phyloP scores from a whole-genome alignment of 1,139 yeast species.

The Protomyces inouyei region DNA sequence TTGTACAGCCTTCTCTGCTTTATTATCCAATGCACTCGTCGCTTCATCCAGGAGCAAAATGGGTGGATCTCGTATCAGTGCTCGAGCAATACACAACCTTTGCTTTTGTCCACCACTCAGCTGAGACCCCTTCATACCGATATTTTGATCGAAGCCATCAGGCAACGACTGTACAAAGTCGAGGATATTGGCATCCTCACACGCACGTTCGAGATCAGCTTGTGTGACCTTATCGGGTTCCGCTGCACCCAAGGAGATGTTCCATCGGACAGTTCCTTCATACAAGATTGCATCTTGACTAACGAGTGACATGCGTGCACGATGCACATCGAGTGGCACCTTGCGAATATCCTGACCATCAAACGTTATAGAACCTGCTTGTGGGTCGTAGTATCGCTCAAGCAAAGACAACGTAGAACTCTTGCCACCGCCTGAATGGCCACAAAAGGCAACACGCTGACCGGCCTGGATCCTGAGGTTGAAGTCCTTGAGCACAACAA shows the following conservation, averaged over 20 bases:
- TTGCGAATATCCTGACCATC: constrained; percentile 65
- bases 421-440: constrained; percentile 96
- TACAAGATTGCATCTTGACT: constrained; percentile 88
- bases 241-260: constrained; percentile 68
- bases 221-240: constrained; percentile 47
- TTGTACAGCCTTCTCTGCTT: constrained; percentile 76
- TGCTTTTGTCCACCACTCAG: constrained; percentile 86
- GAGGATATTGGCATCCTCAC: constrained; percentile 57
- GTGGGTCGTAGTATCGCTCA: constrained; percentile 75
- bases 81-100: constrained; percentile 75
- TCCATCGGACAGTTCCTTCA: constrained; percentile 81
- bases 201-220: constrained; percentile 64
- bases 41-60: constrained; percentile 66
- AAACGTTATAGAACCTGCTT: constrained; percentile 57
- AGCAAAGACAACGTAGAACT: constrained; percentile 71
- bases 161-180: constrained; percentile 57
- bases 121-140: constrained; percentile 83
- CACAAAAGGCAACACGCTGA: constrained; percentile 85
- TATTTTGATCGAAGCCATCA: constrained; percentile 69
- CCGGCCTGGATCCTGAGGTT: constrained; percentile 69
- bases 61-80: constrained; percentile 65
- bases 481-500: constrained; percentile 60
- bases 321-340: constrained; percentile 64
- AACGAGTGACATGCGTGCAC: constrained; percentile 76
- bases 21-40: constrained; percentile 53